Evolutionary conservation across 306 rosid genomes (phyloP).

Genomic region (Quillaja saponaria): DNA sequence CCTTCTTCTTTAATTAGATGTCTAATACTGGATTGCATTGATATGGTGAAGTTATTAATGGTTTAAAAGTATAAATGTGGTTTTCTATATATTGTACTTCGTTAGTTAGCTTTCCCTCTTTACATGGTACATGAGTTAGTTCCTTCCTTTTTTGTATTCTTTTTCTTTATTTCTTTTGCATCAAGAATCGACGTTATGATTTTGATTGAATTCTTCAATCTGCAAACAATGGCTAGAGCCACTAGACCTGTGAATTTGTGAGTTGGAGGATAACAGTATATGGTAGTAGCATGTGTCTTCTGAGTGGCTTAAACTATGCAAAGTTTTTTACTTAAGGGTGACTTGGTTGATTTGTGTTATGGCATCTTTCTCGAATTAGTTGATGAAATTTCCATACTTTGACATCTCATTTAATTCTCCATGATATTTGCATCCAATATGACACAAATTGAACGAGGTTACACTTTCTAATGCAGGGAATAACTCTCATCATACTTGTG

Average conservation of each 20-base stretch:
- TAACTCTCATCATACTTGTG: constrained; percentile 56
- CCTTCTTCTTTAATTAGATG: constrained; percentile 18
- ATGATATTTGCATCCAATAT: too few species aligned
- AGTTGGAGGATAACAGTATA: not conserved
- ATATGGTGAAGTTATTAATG: too few species aligned
- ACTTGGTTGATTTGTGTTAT: constrained; percentile 19
- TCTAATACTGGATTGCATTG: constrained; percentile 23
- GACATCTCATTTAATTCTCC: too few species aligned
- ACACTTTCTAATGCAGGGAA: constrained; percentile 56
- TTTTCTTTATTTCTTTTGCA: too few species aligned
- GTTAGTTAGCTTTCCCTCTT: constrained; percentile 21
- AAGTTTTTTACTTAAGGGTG: not conserved
- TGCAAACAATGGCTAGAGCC: too few species aligned
- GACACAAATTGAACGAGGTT: constrained; percentile 7
- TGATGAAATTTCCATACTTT: not conserved
- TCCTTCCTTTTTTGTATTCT: constrained; percentile 19
- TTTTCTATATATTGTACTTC: too few species aligned
- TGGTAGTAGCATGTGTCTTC: not conserved
- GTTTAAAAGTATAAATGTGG: too few species aligned
- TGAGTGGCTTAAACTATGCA: constrained; percentile 20
- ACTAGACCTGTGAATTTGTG: not conserved
- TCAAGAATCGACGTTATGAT: too few species aligned
- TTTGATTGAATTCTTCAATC: too few species aligned
- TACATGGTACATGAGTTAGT: constrained; percentile 19
- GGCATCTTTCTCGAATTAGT: constrained; percentile 23